phyloP scores from a whole-genome alignment of 2,329 filamentous ascomycete species.

The Diatrype stigma region DNA sequence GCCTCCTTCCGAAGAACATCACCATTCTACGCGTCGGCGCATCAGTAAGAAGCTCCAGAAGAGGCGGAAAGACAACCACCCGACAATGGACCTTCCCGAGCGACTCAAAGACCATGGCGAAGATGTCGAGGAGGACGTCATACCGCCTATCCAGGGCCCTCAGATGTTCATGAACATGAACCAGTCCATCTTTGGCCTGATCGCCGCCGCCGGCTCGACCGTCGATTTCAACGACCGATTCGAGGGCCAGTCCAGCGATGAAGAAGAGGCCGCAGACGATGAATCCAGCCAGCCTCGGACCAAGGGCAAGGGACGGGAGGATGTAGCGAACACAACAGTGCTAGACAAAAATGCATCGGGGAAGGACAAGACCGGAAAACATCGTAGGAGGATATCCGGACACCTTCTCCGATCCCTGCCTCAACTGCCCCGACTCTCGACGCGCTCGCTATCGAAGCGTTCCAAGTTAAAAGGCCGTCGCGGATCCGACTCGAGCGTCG shows the following conservation, averaged over 20 bases:
- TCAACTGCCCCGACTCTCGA: conserved; percentile 46
- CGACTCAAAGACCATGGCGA: conserved; percentile 45
- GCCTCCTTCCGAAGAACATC: conserved; percentile 25
- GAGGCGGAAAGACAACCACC: conserved; percentile 33
- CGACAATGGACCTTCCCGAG: conserved; percentile 50
- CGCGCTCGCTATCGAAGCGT: conserved; percentile 36
- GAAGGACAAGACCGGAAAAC: conserved; percentile 38
- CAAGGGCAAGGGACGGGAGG: conserved; percentile 21
- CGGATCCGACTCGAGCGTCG: conserved; percentile 28
- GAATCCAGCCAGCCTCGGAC: conserved; percentile 9
- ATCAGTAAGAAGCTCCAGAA: conserved; percentile 42
- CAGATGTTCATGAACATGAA: conserved; percentile 72
- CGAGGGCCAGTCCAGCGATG: conserved; percentile 75
- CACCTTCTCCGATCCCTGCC: conserved; percentile 64
- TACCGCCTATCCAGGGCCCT: conserved; percentile 38
- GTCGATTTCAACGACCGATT: conserved; percentile 80
- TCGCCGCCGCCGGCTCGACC: conserved; percentile 79
- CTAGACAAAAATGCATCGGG: conserved; percentile 28
- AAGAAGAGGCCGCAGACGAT: conserved; percentile 55
- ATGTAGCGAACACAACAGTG: conserved; percentile 27
- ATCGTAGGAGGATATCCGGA: conserved; percentile 59
- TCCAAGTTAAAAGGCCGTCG: conserved; percentile 36
- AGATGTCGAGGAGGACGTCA: conserved; percentile 46
- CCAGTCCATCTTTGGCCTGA: conserved; percentile 89
- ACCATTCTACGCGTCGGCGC: conserved; percentile 33